Evolutionary conservation across 257 asterid species (phyloP).

Genomic region (Scutellaria galericulata): DNA sequence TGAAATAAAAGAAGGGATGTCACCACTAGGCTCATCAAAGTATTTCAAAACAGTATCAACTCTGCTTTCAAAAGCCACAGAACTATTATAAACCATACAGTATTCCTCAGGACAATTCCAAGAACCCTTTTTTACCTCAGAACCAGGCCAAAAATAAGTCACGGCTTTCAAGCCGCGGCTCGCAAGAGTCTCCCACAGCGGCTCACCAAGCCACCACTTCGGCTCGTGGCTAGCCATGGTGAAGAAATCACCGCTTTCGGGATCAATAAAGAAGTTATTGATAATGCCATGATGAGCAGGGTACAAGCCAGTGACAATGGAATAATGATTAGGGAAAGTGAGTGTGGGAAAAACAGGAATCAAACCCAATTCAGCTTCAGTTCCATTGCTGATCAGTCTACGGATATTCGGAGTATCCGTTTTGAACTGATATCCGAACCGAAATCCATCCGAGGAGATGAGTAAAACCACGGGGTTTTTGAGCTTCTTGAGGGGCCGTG

Average conservation of each 20-base stretch:
- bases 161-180: slow-evolving; percentile 68
- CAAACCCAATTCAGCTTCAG: slow-evolving; percentile 73
- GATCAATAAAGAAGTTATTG: slow-evolving; percentile 63
- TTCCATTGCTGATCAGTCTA: slow-evolving; percentile 59
- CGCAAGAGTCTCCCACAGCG: slow-evolving; percentile 74
- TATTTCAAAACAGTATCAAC: slow-evolving; percentile 66
- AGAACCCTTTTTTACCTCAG: slow-evolving; percentile 70
- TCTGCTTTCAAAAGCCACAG: slow-evolving; percentile 65
- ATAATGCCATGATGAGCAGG: slow-evolving; percentile 81
- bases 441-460: slow-evolving; percentile 71
- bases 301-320: slow-evolving; percentile 80
- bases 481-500: slow-evolving; percentile 60
- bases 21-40: slow-evolving; percentile 62
- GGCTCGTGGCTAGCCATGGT: slow-evolving; percentile 65
- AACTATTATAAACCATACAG: slow-evolving; percentile 54
- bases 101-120: slow-evolving; percentile 61
- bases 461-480: slow-evolving; percentile 63
- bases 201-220: slow-evolving; percentile 88
- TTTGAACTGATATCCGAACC: slow-evolving; percentile 82
- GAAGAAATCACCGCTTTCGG: slow-evolving; percentile 56
- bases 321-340: slow-evolving; percentile 80
- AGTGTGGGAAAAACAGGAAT: slow-evolving; percentile 78
- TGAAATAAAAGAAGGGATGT: slow-evolving; percentile 68
- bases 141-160: slow-evolving; percentile 77
- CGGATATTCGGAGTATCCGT: slow-evolving; percentile 59